Evolutionary conservation across 192 early-diverging fungal species (phyloP).

Genomic region (Coemansia sp.): DNA sequence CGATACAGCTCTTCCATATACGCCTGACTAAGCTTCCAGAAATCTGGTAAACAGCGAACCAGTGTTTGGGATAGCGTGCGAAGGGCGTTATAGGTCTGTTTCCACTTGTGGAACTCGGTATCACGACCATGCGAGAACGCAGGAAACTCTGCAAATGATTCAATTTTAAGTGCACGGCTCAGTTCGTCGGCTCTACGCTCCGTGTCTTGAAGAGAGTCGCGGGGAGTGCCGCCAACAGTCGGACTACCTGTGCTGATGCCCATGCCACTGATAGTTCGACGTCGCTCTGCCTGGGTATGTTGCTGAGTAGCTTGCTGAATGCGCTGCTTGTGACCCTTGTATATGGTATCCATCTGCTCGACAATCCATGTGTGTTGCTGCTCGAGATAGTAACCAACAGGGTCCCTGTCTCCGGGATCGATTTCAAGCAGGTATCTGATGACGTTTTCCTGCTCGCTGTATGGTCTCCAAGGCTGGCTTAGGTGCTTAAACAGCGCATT

Average conservation of each 20-base stretch:
- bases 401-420: conserved; percentile 72
- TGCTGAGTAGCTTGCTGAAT: conserved; percentile 26
- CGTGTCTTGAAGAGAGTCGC: conserved; percentile 17
- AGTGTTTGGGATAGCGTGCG: conserved; percentile 77
- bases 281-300: conserved; percentile 23
- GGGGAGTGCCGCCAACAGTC: conserved; percentile 2
- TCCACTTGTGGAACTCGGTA: conserved; percentile 62
- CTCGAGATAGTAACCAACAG: conserved; percentile 85
- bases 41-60: conserved; percentile 75
- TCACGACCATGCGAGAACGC: conserved; percentile 44
- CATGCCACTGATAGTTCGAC: conserved; percentile 13
- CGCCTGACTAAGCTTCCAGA: conserved; percentile 86
- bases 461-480: conserved; percentile 67
- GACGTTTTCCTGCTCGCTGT: conserved; percentile 87
- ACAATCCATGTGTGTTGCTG: conserved; percentile 87
- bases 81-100: conserved; percentile 63
- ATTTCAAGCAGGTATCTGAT: conserved; percentile 67
- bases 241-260: conserved; percentile 2
- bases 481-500: conserved; percentile 75
- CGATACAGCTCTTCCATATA: conserved; percentile 84
- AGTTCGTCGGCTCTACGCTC: conserved; percentile 47
- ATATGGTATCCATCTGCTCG: conserved; percentile 68
- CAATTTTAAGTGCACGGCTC: conserved; percentile 30
- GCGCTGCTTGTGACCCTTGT: conserved; percentile 56
- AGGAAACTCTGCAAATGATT: conserved; percentile 41